Evolutionary conservation across 2,329 filamentous ascomycete genomes (phyloP), one percentile per base, ranked within the genome.

Genomic region (Delphinella strobiligena): DNA sequence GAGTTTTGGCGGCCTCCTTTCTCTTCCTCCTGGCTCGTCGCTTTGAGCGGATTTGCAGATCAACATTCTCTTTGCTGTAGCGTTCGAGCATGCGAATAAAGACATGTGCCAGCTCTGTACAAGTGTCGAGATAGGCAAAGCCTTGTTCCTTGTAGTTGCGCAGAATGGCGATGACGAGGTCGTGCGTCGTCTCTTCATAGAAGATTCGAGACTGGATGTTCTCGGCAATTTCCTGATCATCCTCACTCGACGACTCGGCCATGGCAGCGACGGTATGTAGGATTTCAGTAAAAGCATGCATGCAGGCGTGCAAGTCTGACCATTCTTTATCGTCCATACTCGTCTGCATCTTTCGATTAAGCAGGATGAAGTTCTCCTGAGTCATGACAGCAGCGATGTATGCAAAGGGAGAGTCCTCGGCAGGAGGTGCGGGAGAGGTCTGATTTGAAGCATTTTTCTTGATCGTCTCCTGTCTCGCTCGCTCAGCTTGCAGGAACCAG

Each of bases 181-280:
- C 89, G 53, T 98, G 88, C 0, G 88, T 95, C 1, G 84, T 76
- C 54, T 96, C 87, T 60, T 98, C 91, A 62, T 98, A 98, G 59
- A 98, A 98, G n/a, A 98, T 85, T 45, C 89, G 84, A 52, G 82
- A 93, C 38, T 94, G 76, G 10, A 93, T 95, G 51, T 98, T 98
- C 56, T 98, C 89, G 1, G 91, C 89, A 56, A 98, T 96, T 51
- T 96, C 91, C 54, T 93, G 82, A 49, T 98, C 85, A n/a, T 95
- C 88, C 46, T 95, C 88, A 19, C 84, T 73, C 1, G 75, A 72
- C 1, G 85, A 91, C 34, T 82, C 77, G 1, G 79, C 70, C 88
- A 98, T 96, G 45, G 93, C 85, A 52, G 94, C 87, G 2, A 96
- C 82, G 0, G 88, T 94, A 18, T 94, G 71, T 31, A 60, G 44